Base-by-base conservation (phyloP, 805 yeast species). In the Candida piceae region DNA sequence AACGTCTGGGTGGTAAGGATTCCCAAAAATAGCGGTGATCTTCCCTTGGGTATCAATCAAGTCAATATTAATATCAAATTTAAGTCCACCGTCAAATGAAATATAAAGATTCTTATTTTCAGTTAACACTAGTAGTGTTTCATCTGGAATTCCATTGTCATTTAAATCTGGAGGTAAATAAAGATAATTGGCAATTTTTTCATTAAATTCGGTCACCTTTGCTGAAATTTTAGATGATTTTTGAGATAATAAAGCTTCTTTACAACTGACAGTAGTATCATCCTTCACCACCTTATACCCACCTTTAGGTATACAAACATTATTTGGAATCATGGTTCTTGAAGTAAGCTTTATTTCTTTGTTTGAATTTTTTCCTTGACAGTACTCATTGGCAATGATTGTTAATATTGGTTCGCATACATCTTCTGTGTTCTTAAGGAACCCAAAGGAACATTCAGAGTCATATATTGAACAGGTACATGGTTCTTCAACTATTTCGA, bases 401-500 rank as follows among this genome's bases (percentile, higher is more conserved):
- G 39, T 13, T 27, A 44, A 9, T 12, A 53, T 32, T 3, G 64
- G 63, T 28, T 67, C 69, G 64, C 95, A 85, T 2, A 58, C 54
- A 2, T 72, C 73, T 13, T 60, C 48, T 16, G 47, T 62, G 7
- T 50, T 46, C 27, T 44, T 39, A 7, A 26, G 31, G 46, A 72
- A 77, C 16, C 80, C 81, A 31, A 59, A 66, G 2, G 72, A 68
- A 60, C 96, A 86, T 52, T 85, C 94, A 43, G 72, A 79, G 54
- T 87, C 95, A 5, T 51, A 46, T n/a, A 63, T 69, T 0, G 75
- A 59, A 63, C 96, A 86, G 7, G 64, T 61, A 57, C 95, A 86
- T 7, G 72, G 58, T 36, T 74, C 80, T 41, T 74, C 77, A 18
- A 54, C 49, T 7, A 67, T 57, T 32, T 63, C 58, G 7, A 76